Evolutionary conservation across 257 asterid genomes (phyloP).

Genomic region (Nicotiana attenuata): DNA sequence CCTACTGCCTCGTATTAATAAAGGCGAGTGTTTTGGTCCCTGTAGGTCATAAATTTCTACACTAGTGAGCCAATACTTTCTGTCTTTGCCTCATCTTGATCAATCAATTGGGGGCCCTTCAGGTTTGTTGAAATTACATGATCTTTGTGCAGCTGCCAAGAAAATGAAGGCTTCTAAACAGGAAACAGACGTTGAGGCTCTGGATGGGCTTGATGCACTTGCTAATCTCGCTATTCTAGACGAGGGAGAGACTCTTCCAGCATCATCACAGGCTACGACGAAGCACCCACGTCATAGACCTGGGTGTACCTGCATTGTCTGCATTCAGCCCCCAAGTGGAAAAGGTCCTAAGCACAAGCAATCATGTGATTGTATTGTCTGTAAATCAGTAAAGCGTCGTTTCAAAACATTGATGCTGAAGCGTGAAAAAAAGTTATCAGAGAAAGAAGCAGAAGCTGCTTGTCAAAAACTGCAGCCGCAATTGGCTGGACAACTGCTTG

Average conservation of each 20-base stretch:
- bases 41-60: background rate
- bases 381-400: constrained; percentile 58
- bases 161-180: constrained; percentile 34
- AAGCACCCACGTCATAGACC: constrained; percentile 75
- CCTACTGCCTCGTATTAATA: constrained; percentile 37
- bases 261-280: constrained; percentile 46
- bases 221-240: constrained; percentile 60
- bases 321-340: constrained; percentile 85
- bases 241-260: constrained; percentile 38
- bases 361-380: constrained; percentile 57
- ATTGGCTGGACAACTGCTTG: constrained; percentile 22
- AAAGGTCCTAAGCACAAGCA: constrained; percentile 60
- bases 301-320: constrained; percentile 74
- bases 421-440: constrained; percentile 46
- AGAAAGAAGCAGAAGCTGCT: constrained; percentile 43
- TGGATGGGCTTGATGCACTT: constrained; percentile 68
- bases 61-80: background rate
- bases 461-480: constrained; percentile 23
- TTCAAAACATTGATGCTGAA: constrained; percentile 55
- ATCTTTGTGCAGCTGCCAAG: constrained; percentile 40
- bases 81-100: background rate
- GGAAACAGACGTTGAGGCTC: constrained; percentile 36
- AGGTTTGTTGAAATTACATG: background rate
- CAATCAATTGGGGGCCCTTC: background rate
- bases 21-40: constrained; percentile 27